Base-by-base conservation (phyloP, 2,329 filamentous ascomycete species). In the Myriosclerotinia duriaeana region DNA sequence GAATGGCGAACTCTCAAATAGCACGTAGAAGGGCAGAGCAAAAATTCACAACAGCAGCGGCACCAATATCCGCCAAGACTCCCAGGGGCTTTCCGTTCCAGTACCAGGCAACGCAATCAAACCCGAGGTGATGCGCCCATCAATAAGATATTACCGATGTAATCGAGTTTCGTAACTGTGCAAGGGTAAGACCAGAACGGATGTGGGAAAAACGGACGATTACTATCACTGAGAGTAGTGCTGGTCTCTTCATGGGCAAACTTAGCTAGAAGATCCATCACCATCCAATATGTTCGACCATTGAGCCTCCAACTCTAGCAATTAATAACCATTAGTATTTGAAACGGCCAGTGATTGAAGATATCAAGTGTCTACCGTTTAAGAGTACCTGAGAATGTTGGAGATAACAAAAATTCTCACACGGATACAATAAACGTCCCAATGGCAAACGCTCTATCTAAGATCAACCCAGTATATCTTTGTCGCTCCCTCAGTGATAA, bases 131-230 rank as follows among this genome's bases (percentile, higher is more conserved):
- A 66, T 30, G 83, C 83, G 9, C 78, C 81, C 26, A 88, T 79
- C 72, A 90, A 89, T 5, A 91, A 73, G 0, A 82, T 68, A 6
- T 83, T 82, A 2, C 89, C 89, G 22, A 84, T 62, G 80, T 83
- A 90, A 74, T 91, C 88, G 26, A 90, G 11, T 42, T 52, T 52
- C 12, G 9, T 52, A 52, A 14, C 22, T 52, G 48, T 26, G 22
- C 22, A 20, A 42, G 12, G 40, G 14, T 42, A 1, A 9, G 40
- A 15, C 40, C 40, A 42, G 40, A 42, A 42, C 40, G 40, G 40
- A 42, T 9, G 40, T 42, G 40, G 4, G 40, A 52, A 22, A 42
- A 5, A 14, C 40, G 12, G 14, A 42, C 11, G 40, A 42, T 14
- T 42, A 42, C 11, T 9, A 42, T 42, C 40, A 42, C 9, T 14